Conservation (phyloP, 805 yeast species). For the Monosporozyma servazzii region DNA sequence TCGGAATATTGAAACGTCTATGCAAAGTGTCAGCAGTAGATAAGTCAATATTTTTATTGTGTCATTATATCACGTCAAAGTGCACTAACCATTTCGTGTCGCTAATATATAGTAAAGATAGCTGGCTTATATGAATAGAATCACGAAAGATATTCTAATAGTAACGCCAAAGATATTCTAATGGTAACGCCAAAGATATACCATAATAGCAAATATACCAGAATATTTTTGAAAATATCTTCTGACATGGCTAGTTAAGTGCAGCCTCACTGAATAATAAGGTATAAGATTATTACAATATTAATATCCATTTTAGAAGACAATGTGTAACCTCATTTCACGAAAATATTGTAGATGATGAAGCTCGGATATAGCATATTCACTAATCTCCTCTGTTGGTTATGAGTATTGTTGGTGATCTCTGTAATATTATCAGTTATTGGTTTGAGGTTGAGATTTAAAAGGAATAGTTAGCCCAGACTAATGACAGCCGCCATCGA, state of each 20-base stretch:
- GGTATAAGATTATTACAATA: too few relatives aligned
- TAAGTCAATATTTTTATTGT: background rate
- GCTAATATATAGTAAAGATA: background rate
- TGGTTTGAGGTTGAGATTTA: too few relatives aligned
- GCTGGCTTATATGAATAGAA: background rate
- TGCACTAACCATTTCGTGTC: background rate
- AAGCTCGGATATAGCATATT: background rate
- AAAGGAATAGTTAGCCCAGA: too few relatives aligned
- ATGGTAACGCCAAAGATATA: background rate
- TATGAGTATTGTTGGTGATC: too few relatives aligned
- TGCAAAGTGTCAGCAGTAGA: background rate
- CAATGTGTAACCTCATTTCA: background rate
- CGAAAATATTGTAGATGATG: background rate
- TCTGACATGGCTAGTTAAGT: background rate
- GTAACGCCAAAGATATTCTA: background rate
- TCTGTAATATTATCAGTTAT: too few relatives aligned
- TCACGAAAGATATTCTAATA: background rate
- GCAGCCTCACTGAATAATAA: too few relatives aligned
- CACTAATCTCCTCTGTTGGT: background rate
- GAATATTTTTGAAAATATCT: background rate
- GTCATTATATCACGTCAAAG: background rate
- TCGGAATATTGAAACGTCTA: background rate
- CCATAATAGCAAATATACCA: background rate
- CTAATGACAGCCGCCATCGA: too few relatives aligned
- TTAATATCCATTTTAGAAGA: too few relatives aligned